Base-by-base conservation (phyloP, 306 rosid species). In the Morella rubra region DNA sequence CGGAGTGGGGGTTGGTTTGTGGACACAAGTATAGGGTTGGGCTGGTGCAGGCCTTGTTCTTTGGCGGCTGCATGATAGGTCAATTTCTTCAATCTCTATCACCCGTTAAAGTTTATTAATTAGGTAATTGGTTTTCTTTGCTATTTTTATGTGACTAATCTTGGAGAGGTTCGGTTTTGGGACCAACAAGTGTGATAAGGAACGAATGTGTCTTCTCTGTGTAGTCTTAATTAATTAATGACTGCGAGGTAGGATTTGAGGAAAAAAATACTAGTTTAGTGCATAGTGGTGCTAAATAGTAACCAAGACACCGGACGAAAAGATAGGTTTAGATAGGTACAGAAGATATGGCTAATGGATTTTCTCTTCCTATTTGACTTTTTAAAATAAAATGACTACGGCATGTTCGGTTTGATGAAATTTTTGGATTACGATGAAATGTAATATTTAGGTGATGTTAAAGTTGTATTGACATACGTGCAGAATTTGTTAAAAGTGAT, bases 41-140 rank as follows among this genome's bases (percentile, higher is more conserved):
- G 56, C 73, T 94, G 27, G 97, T 87, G 12, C 98, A 94, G 72
- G 93, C 97, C 77, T 40, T 89, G 70, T 94, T 94, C 88, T 94
- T 94, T 73, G 93, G 92, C 69, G 97, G 98, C 81, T 92, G 97
- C 49, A 90, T 94, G 98, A 90, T 94, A 61, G 98, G 98, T 94
- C 16, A 84, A 93, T 87, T 59, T 9, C n/a, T 69, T 64, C 2
- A 13, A 7, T 44, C 2, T 54, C 42, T 69, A 52, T 66, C 18
- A 10, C 40, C 8, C 15, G 32, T 10, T 37, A 58, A 45, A 4
- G 0, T 20, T 37, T 18, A n/a, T 49, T 16, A 7, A 2, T 18
- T 53, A 13, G 5, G 7, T n/a, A n/a, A n/a, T 53, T 53, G 14
- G n/a, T 53, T 53, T 53, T 14, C 19, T 16, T n/a, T 18, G 4